Base-by-base conservation (phyloP, 2,329 filamentous ascomycete genomes). In the Fusarium liriodendri region DNA sequence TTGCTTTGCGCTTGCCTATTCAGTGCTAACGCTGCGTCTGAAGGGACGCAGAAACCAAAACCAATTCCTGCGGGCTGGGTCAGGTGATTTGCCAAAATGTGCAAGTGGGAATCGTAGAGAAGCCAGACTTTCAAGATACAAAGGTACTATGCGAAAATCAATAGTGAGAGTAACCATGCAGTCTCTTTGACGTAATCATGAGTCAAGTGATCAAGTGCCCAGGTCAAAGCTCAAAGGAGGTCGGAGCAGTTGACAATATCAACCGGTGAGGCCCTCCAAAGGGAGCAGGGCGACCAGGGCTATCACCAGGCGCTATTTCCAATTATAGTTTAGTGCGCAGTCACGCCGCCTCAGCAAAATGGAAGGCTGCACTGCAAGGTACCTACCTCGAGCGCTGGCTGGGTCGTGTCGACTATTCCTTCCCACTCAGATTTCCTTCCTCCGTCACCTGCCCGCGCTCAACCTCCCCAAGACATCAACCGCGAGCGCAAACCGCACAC, bases 331-430 rank as follows among this genome's bases (percentile, higher is more conserved):
- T 78, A 78, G 76, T 35, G 25, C 20, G 16, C 38, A 66, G 74
- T 76, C 75, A 78, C 73, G 74, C 76, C 73, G 47, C 54, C 54
- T 66, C 64, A 54, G 38, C 54, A 37, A 55, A 72, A 72, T 52
- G 47, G 47, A 29, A 74, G 61, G 64, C 70, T 54, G 71, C 69
- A 70, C 67, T 72, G 67, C 64, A 66, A 69, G 73, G 66, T 69
- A 72, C 67, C 47, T 64, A 72, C 62, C 58, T 69, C 68, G 67
- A 73, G 66, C 66, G 66, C 73, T 52, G 47, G 47, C 47, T 40
- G 71, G 71, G 65, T 71, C 61, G 66, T 47, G 57, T 78, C 70
- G 57, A 75, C 68, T 65, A 68, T 69, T 74, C 74, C 70, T 75
- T 62, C 42, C 70, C 70, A 70, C 70, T 67, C 67, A 69, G 68